Base-by-base conservation (phyloP, 805 yeast genomes). In the Sugiyamaella valdiviana region DNA sequence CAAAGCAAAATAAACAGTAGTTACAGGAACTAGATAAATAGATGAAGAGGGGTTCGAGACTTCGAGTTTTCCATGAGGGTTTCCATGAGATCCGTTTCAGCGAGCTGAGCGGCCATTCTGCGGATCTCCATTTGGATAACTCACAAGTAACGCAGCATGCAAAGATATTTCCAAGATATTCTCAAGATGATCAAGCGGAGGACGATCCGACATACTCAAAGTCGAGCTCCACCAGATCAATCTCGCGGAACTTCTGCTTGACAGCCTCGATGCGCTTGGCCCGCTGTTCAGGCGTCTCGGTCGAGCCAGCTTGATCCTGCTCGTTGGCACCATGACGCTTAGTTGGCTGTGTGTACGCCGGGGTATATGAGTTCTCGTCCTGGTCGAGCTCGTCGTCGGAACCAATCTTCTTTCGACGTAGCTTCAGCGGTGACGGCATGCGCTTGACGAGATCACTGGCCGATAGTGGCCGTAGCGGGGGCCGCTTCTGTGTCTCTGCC, bases 161-260 rank as follows among this genome's bases (percentile, higher is more conserved):
- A n/a, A n/a, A n/a, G n/a, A n/a, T n/a, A n/a, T n/a, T n/a, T n/a
- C n/a, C n/a, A n/a, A n/a, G n/a, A n/a, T n/a, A n/a, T n/a, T n/a
- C n/a, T n/a, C n/a, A n/a, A n/a, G n/a, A n/a, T n/a, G n/a, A n/a
- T n/a, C n/a, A n/a, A n/a, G n/a, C n/a, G n/a, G n/a, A 41, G 14
- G 22, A 23, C 44, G 36, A 49, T 37, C 39, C 46, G 38, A 41
- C 38, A 22, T 26, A 9, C 38, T 48, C 51, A 32, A 49, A 51
- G 21, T 50, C 39, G 10, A 56, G 49, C 21, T 49, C 50, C 17
- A 29, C 52, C 29, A 45, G 50, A 39, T 56, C 58, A 21, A 56
- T 49, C 20, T 50, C 55, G 9, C 37, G 43, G 36, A 54, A 53
- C 57, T 50, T 52, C 26, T 44, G 36, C 36, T 42, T 49, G 26